Conservation (phyloP, 2,329 filamentous ascomycete genomes). For the Zelopaecilomyces penicillatus region DNA sequence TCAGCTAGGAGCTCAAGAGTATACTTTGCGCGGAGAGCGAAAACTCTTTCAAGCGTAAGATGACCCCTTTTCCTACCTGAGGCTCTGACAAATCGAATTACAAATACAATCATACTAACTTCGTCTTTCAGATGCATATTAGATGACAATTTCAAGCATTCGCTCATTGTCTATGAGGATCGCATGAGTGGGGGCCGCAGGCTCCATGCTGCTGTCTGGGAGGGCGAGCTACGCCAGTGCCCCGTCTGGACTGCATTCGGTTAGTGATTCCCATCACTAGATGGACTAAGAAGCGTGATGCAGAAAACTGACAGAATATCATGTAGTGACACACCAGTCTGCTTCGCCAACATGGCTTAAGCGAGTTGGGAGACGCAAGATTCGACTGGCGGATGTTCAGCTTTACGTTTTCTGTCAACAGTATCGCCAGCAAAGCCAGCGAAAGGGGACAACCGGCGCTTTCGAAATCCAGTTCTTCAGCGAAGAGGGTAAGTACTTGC, state of each 20-base stretch:
- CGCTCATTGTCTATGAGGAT: conserved; percentile 47
- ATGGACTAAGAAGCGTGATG: too few relatives aligned
- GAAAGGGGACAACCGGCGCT: conserved; percentile 36
- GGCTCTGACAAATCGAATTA: background rate
- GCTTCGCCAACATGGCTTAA: conserved; percentile 42
- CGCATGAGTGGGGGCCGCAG: conserved; percentile 37
- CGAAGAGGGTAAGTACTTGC: conserved; percentile 26
- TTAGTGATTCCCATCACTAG: conserved; percentile 22
- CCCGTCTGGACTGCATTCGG: conserved; percentile 59
- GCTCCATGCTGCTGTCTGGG: conserved; percentile 47
- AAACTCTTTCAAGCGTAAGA: conserved; percentile 49
- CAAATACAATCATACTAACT: background rate
- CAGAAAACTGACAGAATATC: background rate
- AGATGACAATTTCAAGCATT: conserved; percentile 47
- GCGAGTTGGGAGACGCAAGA: conserved; percentile 35
- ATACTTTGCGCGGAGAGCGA: conserved; percentile 38
- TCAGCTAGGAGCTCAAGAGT: conserved; percentile 37
- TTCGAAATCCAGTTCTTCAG: conserved; percentile 45
- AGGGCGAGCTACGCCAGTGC: conserved; percentile 44
- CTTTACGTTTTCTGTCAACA: conserved; percentile 51
- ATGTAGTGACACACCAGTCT: conserved; percentile 44
- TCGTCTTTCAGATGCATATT: conserved; percentile 38
- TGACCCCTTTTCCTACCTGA: background rate
- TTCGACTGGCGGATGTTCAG: conserved; percentile 47
- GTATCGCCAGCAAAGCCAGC: conserved; percentile 45